Evolutionary conservation across 176 grass and related monocot genomes (phyloP).

Genomic region (Eragrostis curvula): DNA sequence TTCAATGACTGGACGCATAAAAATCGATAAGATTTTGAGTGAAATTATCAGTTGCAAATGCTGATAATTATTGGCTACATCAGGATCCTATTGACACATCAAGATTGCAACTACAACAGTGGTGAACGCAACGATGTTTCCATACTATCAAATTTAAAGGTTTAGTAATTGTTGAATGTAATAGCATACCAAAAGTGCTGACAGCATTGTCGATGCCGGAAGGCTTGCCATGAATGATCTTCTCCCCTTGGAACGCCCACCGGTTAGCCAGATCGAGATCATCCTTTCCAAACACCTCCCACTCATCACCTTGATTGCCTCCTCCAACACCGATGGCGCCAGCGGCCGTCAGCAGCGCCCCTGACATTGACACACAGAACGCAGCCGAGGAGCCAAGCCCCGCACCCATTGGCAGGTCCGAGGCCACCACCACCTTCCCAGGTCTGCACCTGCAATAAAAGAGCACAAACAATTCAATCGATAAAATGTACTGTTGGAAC

Average conservation of each 20-base stretch:
- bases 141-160: not conserved
- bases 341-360: conserved; percentile 54
- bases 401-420: conserved; percentile 70
- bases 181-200: conserved; percentile 72
- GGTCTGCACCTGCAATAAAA: conserved; percentile 62
- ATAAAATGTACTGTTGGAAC: not conserved
- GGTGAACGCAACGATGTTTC: not conserved
- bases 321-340: not conserved
- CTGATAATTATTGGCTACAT: not conserved
- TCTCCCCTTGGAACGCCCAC: conserved; percentile 93
- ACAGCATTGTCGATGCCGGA: conserved; percentile 91
- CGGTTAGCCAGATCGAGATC: conserved; percentile 71
- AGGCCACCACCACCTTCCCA: conserved; percentile 65
- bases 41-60: not conserved
- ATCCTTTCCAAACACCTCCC: conserved; percentile 47
- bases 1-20: not conserved
- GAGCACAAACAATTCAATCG: not conserved
- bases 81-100: not conserved
- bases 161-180: not conserved
- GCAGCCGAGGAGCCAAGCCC: conserved; percentile 85
- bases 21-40: not conserved
- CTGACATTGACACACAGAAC: conserved; percentile 71
- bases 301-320: not conserved
- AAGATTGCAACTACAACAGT: not conserved
- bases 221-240: conserved; percentile 91